Conservation (phyloP, 768 basidiomycete species). For the Exidia glandulosa region DNA sequence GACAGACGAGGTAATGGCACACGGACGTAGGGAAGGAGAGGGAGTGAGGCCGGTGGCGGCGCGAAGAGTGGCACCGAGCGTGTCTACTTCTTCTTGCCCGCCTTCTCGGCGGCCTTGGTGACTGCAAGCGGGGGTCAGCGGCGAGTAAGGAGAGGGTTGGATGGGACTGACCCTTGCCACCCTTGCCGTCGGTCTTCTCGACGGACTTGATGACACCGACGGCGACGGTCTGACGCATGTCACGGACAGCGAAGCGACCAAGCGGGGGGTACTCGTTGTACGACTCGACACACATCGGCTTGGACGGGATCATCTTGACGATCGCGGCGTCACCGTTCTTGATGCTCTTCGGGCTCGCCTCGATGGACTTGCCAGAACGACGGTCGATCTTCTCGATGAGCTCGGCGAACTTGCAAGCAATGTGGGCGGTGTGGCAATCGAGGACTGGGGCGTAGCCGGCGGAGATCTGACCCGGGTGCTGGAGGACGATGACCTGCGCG, state of each 20-base stretch:
- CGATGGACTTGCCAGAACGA: constrained; percentile 89
- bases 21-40: background rate
- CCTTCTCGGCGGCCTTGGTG: constrained; percentile 95
- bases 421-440: constrained; percentile 99
- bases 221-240: constrained; percentile 99
- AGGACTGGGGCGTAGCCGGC: constrained; percentile 98
- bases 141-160: background rate
- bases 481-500: constrained; percentile 99
- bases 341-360: constrained; percentile 88
- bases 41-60: background rate
- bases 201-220: constrained; percentile 98
- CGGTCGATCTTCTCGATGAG: constrained; percentile 99
- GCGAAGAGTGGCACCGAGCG: background rate
- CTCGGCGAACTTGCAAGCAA: constrained; percentile 98
- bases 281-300: constrained; percentile 92
- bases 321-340: constrained; percentile 99
- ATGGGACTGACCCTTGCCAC: constrained; percentile 63
- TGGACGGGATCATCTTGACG: constrained; percentile 90
- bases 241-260: constrained; percentile 98
- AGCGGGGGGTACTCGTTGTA: constrained; percentile 98
- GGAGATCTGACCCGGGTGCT: constrained; percentile 99
- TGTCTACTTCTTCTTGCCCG: background rate
- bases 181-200: constrained; percentile 83
- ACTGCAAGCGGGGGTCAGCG: constrained; percentile 31
- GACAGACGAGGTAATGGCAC: background rate